Conservation (phyloP, 139 green algal genomes). For the Tetradesmus obliquus region DNA sequence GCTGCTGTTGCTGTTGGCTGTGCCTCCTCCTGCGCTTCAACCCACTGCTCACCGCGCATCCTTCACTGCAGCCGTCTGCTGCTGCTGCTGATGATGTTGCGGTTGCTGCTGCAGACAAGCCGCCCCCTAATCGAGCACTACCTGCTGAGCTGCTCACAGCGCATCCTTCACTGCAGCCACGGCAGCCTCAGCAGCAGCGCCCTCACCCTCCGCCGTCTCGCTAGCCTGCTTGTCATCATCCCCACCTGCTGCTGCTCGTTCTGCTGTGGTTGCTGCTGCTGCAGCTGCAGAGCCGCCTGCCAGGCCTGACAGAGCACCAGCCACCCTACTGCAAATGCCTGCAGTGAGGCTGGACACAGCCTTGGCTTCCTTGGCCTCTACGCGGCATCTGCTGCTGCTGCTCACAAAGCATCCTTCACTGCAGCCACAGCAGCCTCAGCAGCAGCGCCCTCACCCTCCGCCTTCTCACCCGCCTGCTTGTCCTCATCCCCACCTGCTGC, state of each 20-base stretch:
- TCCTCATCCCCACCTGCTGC: not conserved
- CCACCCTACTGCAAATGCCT: not conserved
- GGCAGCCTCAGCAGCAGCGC: conserved; percentile 4
- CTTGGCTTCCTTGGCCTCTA: no score
- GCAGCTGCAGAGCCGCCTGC: not conserved
- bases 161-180: not conserved
- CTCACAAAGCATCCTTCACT: not conserved
- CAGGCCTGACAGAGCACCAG: not conserved
- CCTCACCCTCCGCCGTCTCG: not conserved
- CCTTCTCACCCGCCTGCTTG: not conserved
- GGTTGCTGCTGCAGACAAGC: no score
- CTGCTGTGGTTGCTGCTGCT: not conserved
- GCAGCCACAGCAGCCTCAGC: not conserved
- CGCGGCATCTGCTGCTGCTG: not conserved
- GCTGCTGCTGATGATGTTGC: no score
- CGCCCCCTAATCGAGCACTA: no score
- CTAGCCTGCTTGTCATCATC: not conserved
- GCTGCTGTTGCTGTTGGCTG: no score
- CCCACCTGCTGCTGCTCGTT: not conserved
- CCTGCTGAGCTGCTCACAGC: not conserved
- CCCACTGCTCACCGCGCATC: no score
- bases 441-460: not conserved
- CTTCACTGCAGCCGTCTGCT: no score
- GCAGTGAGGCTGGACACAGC: conserved; percentile 2
- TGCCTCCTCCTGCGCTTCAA: no score